Base-by-base conservation (phyloP, 2,329 filamentous ascomycete genomes). In the Aspergillus candidus region DNA sequence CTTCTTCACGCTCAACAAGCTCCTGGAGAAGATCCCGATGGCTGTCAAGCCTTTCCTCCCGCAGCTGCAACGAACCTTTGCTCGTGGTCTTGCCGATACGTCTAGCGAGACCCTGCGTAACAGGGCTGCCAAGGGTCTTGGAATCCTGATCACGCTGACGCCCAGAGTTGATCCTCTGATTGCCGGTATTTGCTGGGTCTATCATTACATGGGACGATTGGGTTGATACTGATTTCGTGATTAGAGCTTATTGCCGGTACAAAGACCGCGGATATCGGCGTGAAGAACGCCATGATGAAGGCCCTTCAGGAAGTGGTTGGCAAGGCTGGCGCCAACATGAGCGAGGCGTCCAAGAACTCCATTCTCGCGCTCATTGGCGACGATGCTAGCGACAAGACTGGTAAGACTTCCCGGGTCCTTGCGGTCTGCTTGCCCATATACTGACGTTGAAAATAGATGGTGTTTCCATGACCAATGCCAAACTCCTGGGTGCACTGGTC, bases 1-100 rank as follows among this genome's bases (percentile, higher is more conserved):
- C 63, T 75, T 98, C 49, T 78, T 94, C 42, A 95, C 93, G 0
- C 79, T 98, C 54, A 97, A 96, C 72, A 95, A 94, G 56, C 73
- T 98, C 27, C 75, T 98, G 32, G 89, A 95, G 69, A 98, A 97
- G 77, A 97, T 98, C 66, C 93, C 93, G 0, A 80, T 86, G 8
- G 91, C 94, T 55, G 77, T 98, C 49, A 96, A 97, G 70, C 93
- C 93, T 3, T 98, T 98, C 79, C 71, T 98, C 62, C 93, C 93
- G 8, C 93, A 98, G 63, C 77, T 98, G 41, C 93, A 98, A 69
- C 82, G 93, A 48, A 98, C 93, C 0, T 98, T 98, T 71, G 91
- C 93, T 46, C 94, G 96, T 69, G 91, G 90, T 34, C 77, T 98
- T 39, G 93, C 93, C 3, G 94, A 98, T 67, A 83, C 89, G 0